Percentiles rank a stretch among this genome's conserved stretches.
Evolutionary conservation across 2,329 filamentous ascomycete species (phyloP).

Genomic region (Elsinoe ampelina): DNA sequence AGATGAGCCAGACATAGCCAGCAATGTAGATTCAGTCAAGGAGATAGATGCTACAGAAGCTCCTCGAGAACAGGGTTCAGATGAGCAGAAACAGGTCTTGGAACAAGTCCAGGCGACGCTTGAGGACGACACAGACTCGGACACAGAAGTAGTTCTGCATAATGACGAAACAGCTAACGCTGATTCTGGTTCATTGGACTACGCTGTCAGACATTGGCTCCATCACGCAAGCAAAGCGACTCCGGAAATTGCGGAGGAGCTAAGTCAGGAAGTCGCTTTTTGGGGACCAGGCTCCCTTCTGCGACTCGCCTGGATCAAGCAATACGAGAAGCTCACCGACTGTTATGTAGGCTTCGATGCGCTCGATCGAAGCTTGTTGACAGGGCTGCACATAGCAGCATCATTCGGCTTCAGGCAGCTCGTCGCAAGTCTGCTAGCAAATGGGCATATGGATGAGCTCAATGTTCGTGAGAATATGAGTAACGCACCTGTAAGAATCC

Average conservation of each 20-base stretch:
- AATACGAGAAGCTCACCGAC: not conserved
- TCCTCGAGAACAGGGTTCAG: not conserved
- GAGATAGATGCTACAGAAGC: not conserved
- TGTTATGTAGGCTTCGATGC: not conserved
- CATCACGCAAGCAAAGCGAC: slow-evolving; percentile 20
- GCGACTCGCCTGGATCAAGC: not conserved
- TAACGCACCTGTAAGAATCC: not conserved
- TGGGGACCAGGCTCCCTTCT: not conserved
- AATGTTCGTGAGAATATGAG: not conserved
- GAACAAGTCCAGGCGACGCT: not conserved
- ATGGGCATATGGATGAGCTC: not conserved
- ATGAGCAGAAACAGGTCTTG: not conserved
- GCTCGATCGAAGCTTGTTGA: not conserved
- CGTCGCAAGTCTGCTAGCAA: not conserved
- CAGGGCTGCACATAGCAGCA: not conserved
- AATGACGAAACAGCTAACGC: not conserved
- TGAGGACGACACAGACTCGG: not conserved
- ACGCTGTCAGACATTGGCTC: not conserved
- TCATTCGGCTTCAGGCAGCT: not conserved
- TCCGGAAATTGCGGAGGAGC: slow-evolving; percentile 43
- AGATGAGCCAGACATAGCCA: not conserved
- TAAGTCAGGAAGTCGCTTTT: slow-evolving; percentile 40
- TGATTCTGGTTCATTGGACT: not conserved
- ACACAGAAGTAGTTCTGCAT: not conserved
- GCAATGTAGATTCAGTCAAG: not conserved